These are phyloP conservation scores for Cytospora leucostoma DNA, from an alignment of 2,329 filamentous ascomycete genomes.

Conservation along the genomic window DNA sequence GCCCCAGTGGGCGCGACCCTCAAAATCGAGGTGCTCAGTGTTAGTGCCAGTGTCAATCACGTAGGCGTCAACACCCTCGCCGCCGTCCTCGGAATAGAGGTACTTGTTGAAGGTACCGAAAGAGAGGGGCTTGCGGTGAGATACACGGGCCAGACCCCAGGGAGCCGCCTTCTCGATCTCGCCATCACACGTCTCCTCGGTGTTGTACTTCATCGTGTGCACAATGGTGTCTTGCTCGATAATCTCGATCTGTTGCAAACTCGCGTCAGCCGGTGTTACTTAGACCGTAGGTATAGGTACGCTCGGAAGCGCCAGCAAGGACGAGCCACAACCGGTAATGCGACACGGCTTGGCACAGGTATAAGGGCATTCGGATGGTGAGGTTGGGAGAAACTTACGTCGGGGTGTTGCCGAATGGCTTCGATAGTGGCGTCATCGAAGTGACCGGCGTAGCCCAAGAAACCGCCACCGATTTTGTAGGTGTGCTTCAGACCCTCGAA, in stretches of 20 bases:
- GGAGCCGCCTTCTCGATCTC: slow-evolving; percentile 87
- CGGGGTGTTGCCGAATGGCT: slow-evolving; percentile 89
- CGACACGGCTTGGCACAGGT: not conserved
- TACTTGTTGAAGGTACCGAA: slow-evolving; percentile 99
- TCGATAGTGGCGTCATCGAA: slow-evolving; percentile 94
- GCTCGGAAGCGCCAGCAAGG: not conserved
- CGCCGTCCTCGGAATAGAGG: slow-evolving; percentile 83
- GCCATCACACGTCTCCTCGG: slow-evolving; percentile 48
- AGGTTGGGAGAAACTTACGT: slow-evolving; percentile 67
- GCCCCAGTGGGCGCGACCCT: slow-evolving; percentile 93
- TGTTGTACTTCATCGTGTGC: slow-evolving; percentile 66
- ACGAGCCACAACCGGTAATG: not conserved
- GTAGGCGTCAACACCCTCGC: slow-evolving; percentile 98
- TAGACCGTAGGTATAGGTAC: slow-evolving; percentile 3
- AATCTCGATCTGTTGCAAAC: slow-evolving; percentile 78
- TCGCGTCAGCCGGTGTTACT: slow-evolving; percentile 5
- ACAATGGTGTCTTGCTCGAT: slow-evolving; percentile 95
- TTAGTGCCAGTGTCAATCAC: slow-evolving; percentile 99
- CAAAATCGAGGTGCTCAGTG: slow-evolving; percentile 91
- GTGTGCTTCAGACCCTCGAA: slow-evolving; percentile 93
- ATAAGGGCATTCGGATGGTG: too few relatives aligned
- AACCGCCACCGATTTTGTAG: slow-evolving; percentile 81
- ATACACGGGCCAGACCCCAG: slow-evolving; percentile 99
- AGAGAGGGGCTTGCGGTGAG: slow-evolving; percentile 81
- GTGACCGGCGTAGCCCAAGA: slow-evolving; percentile 93